Evolutionary conservation across 352 stramenopile species (phyloP).

Genomic region (Globisporangium alternatum): DNA sequence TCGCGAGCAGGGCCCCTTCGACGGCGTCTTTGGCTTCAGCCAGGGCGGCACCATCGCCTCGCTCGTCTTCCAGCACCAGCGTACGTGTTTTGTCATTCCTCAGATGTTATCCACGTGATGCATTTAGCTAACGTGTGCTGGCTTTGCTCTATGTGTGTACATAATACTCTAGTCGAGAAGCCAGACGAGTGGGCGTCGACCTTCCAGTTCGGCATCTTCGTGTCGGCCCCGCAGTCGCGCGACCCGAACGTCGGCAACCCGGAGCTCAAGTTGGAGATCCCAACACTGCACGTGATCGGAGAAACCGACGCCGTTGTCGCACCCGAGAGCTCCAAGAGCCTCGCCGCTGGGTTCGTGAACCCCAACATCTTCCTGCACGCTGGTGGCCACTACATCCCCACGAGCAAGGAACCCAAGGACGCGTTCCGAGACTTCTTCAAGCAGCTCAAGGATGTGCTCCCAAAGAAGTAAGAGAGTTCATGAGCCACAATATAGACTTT

Average conservation of each 20-base stretch:
- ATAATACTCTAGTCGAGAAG: constrained; percentile 27
- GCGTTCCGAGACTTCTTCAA: constrained; percentile 70
- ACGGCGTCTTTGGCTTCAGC: constrained; percentile 85
- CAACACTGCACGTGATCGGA: constrained; percentile 81
- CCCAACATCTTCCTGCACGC: constrained; percentile 56
- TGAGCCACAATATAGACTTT: not conserved
- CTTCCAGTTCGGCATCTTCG: constrained; percentile 78
- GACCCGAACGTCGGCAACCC: constrained; percentile 45
- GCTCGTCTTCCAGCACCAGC: constrained; percentile 66
- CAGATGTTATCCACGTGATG: not conserved
- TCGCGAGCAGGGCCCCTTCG: constrained; percentile 74
- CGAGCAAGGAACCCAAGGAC: constrained; percentile 82
- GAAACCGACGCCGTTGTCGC: constrained; percentile 70
- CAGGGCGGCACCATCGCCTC: constrained; percentile 74
- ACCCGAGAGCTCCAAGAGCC: constrained; percentile 46
- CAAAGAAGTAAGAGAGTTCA: not conserved
- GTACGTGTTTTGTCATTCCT: constrained; percentile 24
- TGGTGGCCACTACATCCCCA: constrained; percentile 84
- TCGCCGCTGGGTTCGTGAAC: constrained; percentile 55
- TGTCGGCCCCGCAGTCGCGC: constrained; percentile 44
- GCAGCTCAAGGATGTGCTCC: constrained; percentile 24
- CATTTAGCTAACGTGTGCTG: not conserved
- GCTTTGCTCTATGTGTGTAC: not conserved
- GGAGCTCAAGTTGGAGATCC: constrained; percentile 45
- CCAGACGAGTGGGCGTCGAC: constrained; percentile 43